These are phyloP conservation scores for Sporothrix mexicana DNA, from an alignment of 2,329 filamentous ascomycete species.

Conservation along the genomic window DNA sequence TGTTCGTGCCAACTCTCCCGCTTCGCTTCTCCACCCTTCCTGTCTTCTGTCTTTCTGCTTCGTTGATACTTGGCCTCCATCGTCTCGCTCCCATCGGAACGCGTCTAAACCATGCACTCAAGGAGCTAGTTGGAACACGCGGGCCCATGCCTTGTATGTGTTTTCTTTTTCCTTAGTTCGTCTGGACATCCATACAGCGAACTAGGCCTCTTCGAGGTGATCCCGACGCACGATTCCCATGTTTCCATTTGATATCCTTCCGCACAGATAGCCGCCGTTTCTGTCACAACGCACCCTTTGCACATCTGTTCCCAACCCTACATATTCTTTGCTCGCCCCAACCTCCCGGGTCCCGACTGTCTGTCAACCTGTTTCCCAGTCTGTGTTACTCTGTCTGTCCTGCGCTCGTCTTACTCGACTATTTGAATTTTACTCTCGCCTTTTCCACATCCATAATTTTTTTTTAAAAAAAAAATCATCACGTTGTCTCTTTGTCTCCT, in stretches of 20 bases:
- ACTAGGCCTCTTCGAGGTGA: neutral
- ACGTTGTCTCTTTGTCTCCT: neutral
- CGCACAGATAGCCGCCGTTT: constrained; percentile 31
- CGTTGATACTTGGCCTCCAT: neutral
- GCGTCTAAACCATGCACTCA: constrained; percentile 24
- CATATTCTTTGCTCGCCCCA: constrained; percentile 28
- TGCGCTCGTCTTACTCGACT: neutral
- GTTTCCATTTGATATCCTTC: neutral
- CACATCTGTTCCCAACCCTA: constrained; percentile 16
- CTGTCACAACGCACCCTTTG: neutral
- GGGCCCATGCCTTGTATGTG: neutral
- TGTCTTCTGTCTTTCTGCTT: neutral
- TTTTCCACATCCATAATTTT: too few species aligned
- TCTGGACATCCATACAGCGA: neutral
- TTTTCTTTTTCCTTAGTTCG: neutral
- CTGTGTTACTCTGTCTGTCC: too few species aligned
- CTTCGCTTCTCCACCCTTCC: constrained; percentile 24
- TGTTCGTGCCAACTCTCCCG: neutral
- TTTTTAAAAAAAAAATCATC: too few species aligned
- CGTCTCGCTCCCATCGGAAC: constrained; percentile 8
- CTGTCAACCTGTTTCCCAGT: neutral
- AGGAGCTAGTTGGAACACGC: neutral
- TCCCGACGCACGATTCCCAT: neutral
- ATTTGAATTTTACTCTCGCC: neutral
- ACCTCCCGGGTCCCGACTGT: constrained; percentile 7